Evolutionary conservation across 106 monocot genomes (phyloP), one percentile per base, ranked within the genome.

Genomic region (Cymbidium sinense): DNA sequence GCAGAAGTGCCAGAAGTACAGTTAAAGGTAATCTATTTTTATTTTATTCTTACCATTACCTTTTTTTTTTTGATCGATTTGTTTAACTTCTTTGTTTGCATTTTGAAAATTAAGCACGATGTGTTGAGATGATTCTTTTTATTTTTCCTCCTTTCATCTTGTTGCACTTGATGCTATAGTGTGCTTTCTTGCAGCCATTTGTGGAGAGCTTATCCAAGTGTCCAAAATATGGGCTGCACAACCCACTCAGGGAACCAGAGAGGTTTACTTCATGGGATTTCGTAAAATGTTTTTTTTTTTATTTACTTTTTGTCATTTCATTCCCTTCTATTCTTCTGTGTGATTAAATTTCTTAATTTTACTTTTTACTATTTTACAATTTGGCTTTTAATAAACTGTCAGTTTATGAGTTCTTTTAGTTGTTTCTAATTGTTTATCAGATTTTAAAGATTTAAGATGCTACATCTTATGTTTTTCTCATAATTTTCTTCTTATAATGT

Each of bases 151-250:
- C 44, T 71, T 74, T 20, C 11, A 2, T 25, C 8, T 82, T 74
- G 2, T 74, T 74, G 74, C 25, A 5, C 28, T 47, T 74, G 35
- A 74, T 47, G 28, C 2, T 74, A 7, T 30, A 31, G 15, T 50
- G 39, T 78, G 50, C 69, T 75, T 70, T 78, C 29, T 74, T 88
- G 84, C 87, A 98, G 98, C 94, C 92, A 23, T 94, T 90, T 70
- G 88, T 98, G 61, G 88, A 88, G 31, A 98, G 98, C 84, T 77
- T 98, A 52, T 88, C 81, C 4, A 90, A 80, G 44, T 98, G 98
- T 81, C 98, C 94, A 61, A 98, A 94, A 81, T 79, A 87, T 90
- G 98, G 98, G 34, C 88, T 98, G 52, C 98, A 98, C 79, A 98
- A 98, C 80, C 98, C 98, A 74, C 79, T 98, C 77, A 83, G 83